Evolutionary conservation across 257 asterid species (phyloP).

Genomic region (Nicotiana knightiana): DNA sequence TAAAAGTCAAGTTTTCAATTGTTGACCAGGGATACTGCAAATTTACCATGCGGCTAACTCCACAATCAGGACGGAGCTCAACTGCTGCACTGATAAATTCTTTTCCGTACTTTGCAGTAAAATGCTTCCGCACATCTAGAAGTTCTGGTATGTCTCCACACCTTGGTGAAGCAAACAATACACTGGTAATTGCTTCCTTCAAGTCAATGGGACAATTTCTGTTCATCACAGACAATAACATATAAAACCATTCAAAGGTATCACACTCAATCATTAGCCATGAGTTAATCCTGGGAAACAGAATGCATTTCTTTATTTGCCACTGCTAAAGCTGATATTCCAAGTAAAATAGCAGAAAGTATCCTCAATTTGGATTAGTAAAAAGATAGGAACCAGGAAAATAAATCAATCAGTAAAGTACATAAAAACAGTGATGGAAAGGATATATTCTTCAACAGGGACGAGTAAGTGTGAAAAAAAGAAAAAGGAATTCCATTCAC

Average conservation of each 20-base stretch:
- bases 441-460: not conserved
- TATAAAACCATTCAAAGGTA: not conserved
- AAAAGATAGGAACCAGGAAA: not conserved
- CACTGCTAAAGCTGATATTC: not conserved
- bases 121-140: conserved; percentile 63
- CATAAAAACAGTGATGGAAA: not conserved
- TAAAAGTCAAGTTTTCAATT: not conserved
- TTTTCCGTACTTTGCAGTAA: conserved; percentile 83
- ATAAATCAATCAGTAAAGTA: not conserved
- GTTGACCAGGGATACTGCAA: conserved; percentile 9
- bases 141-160: conserved; percentile 97
- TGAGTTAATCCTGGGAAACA: not conserved
- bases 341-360: not conserved
- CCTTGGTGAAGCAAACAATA: conserved; percentile 86
- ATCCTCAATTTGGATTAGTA: not conserved
- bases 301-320: not conserved
- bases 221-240: conserved; percentile 15
- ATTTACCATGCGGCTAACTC: conserved; percentile 89
- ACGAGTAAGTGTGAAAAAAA: not conserved
- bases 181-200: conserved; percentile 90
- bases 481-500: not conserved
- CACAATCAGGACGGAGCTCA: conserved; percentile 89
- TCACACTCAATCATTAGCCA: not conserved
- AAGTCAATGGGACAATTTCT: conserved; percentile 92
- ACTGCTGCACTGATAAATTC: conserved; percentile 72